These are phyloP conservation scores for Suaeda aralocaspica DNA, from an alignment of 148 eudicot species.

Conservation along the genomic window DNA sequence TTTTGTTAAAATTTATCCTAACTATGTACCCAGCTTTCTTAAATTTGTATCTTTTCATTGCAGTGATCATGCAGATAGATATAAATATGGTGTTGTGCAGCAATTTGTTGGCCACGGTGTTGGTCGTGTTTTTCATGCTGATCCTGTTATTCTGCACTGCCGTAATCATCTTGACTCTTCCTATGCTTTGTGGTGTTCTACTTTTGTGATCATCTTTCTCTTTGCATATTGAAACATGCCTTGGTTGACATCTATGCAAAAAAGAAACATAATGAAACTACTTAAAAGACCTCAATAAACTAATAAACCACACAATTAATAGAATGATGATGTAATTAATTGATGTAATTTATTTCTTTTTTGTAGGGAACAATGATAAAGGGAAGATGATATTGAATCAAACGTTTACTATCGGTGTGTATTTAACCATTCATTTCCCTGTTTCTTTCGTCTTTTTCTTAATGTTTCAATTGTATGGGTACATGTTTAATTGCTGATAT, in stretches of 20 bases:
- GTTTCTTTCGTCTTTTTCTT: not conserved
- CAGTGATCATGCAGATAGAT: conserved; percentile 84
- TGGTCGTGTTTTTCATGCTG: conserved; percentile 87
- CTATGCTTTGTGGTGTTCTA: conserved; percentile 1
- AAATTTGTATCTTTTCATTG: conserved; percentile 13
- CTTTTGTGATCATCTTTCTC: not conserved
- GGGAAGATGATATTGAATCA: conserved; percentile 88
- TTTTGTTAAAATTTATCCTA: not conserved
- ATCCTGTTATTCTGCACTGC: conserved; percentile 76
- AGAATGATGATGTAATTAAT: conserved; percentile 4
- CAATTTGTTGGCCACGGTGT: conserved; percentile 97
- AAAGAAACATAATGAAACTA: not conserved
- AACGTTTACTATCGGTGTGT: conserved; percentile 91
- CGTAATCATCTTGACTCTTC: conserved; percentile 44
- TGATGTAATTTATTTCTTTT: conserved; percentile 11
- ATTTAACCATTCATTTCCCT: conserved; percentile 1
- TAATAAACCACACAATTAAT: not conserved
- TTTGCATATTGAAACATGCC: not conserved
- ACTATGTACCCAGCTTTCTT: not conserved
- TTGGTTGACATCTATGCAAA: not conserved
- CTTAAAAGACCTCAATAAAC: not conserved
- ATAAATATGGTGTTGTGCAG: conserved; percentile 80
- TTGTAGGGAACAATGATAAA: conserved; percentile 68
- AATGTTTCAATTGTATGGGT: not conserved
- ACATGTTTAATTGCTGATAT: not conserved